phyloP scores from a whole-genome alignment of 345 rosid species.

The Excoecaria cochinchinensis region DNA sequence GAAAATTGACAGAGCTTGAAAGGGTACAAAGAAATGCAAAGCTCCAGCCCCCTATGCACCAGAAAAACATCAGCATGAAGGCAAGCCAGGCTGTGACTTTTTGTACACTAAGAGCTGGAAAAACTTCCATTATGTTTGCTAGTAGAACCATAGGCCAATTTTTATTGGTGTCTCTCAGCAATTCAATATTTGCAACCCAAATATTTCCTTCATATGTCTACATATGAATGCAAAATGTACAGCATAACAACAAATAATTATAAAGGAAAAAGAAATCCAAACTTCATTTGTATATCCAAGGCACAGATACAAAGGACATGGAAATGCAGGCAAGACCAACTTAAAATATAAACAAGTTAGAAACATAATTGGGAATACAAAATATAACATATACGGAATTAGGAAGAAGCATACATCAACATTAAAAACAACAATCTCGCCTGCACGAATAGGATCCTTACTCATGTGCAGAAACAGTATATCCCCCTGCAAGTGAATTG shows the following conservation, averaged over 20 bases:
- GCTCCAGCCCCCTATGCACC: too few relatives aligned
- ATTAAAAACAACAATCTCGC: constrained; percentile 96
- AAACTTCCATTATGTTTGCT: not conserved
- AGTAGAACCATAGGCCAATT: not conserved
- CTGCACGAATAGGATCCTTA: constrained; percentile 88
- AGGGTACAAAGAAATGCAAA: not conserved
- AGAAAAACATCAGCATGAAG: too few relatives aligned
- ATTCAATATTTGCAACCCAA: not conserved
- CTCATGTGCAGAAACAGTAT: constrained; percentile 92
- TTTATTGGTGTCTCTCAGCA: not conserved
- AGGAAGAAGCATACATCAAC: constrained; percentile 65
- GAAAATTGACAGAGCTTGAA: not conserved
- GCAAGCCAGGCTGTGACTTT: too few relatives aligned
- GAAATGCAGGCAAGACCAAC: not conserved
- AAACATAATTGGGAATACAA: not conserved
- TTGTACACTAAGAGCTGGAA: not conserved
- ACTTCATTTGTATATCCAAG: not conserved
- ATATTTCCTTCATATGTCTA: not conserved
- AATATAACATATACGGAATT: not conserved
- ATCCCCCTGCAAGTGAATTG: constrained; percentile 64
- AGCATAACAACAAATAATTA: not conserved
- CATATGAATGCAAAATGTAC: not conserved
- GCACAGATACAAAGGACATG: not conserved
- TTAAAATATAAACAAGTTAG: not conserved
- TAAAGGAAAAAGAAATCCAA: not conserved